Conservation (phyloP, 148 eudicot species). For the Polygonum aviculare region DNA sequence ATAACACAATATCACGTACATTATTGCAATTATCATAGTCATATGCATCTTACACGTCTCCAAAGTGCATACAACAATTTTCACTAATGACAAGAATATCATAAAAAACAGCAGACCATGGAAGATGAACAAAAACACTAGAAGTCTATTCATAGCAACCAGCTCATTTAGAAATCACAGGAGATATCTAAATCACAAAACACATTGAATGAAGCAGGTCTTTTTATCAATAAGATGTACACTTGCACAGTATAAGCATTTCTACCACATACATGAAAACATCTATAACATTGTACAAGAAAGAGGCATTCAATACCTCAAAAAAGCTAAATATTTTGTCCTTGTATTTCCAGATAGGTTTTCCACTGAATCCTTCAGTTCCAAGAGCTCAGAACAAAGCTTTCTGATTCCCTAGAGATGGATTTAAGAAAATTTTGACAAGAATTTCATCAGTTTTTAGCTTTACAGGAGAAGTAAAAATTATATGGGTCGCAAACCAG, state of each 20-base stretch:
- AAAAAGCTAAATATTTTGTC: constrained; percentile 74
- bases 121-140: background rate
- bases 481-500: background rate
- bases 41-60: background rate
- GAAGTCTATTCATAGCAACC: background rate
- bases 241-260: background rate
- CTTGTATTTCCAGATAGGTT: constrained; percentile 82
- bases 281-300: background rate
- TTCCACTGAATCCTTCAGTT: constrained; percentile 95
- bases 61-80: background rate
- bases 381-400: constrained; percentile 91
- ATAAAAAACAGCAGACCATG: background rate
- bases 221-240: background rate
- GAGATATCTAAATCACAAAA: background rate
- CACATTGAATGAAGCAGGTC: background rate
- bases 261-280: background rate
- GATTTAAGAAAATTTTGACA: constrained; percentile 4
- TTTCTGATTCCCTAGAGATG: constrained; percentile 74
- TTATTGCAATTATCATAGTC: background rate
- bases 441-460: background rate
- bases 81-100: background rate
- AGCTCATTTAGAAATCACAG: background rate
- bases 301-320: constrained; percentile 41
- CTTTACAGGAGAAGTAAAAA: background rate
- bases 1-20: background rate